These are phyloP conservation scores for Wilcoxina mikolae DNA, from an alignment of 495 filamentous ascomycete species.

Conservation along the genomic window DNA sequence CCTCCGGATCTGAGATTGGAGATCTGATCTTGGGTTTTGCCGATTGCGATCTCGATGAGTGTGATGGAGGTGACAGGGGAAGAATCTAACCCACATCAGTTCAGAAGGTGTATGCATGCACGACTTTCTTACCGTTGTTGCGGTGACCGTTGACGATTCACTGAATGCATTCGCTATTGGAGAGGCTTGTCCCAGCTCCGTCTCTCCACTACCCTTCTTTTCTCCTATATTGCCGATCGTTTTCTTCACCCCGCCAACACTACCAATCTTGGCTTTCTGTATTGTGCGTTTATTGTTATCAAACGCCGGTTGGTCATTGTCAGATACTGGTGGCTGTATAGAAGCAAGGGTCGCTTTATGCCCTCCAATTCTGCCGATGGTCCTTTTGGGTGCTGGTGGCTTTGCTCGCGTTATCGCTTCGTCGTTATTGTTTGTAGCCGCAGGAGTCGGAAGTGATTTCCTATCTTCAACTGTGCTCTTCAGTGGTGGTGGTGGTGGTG, in stretches of 20 bases:
- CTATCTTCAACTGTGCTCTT: background rate
- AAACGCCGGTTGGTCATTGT: background rate
- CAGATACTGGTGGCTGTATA: background rate
- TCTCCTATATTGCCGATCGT: background rate
- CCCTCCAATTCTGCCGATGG: background rate
- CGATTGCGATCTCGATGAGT: too few species aligned
- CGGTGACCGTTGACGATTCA: background rate
- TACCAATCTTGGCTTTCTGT: background rate
- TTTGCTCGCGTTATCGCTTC: background rate
- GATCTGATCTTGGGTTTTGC: background rate
- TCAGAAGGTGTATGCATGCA: background rate
- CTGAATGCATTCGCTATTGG: background rate
- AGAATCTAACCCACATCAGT: background rate
- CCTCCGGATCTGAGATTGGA: constrained; percentile 1
- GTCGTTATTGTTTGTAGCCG: too few species aligned
- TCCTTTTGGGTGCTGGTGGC: background rate
- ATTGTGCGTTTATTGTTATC: background rate
- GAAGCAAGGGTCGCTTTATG: background rate
- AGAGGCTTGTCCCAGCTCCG: background rate
- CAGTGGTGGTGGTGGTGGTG: background rate
- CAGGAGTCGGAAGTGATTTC: background rate
- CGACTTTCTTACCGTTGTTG: background rate
- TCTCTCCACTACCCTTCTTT: background rate
- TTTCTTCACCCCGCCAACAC: background rate
- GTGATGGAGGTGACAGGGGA: background rate